Base-by-base conservation (phyloP, 2,329 filamentous ascomycete species). In the Aureobasidium sp. region DNA sequence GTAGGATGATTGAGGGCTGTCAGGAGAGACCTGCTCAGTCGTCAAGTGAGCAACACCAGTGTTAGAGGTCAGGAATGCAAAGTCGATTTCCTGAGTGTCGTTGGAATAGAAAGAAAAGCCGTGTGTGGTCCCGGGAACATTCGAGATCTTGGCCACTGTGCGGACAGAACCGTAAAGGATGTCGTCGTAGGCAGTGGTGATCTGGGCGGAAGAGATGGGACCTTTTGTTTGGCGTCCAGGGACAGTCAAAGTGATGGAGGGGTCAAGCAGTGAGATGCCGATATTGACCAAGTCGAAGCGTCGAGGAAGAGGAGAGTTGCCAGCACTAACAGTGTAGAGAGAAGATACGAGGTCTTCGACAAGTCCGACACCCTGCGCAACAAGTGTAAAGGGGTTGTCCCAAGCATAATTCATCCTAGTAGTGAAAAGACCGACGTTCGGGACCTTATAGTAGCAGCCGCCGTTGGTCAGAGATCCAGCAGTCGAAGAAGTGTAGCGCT, bases 81-180 rank as follows among this genome's bases (percentile, higher is more conserved):
- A 86, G 70, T 92, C 89, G 67, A 92, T 90, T 69, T 92, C 89
- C 70, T 89, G 86, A 1, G 87, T 88, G 72, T 92, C 85, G 72
- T 91, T 89, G 74, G 84, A 84, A 73, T 89, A 91, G 87, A 88
- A 92, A 73, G 91, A 91, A 75, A 92, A 91, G 9, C 88, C 88
- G 34, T 83, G 85, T 71, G 89, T 91, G 1, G 89, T 92, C 25
- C 88, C 88, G 2, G 78, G 75, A 9, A 82, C 76, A 42, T 74
- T 74, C 0, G 85, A 84, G 58, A 87, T 72, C 73, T 84, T 87
- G 76, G 90, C 86, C 41, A 82, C 82, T 1, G 84, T 83, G 20
- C 88, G 78, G 67, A 87, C 92, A 27, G 82, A 87, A 2, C 89
- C 89, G 70, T 84, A 88, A n/a, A 83, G 75, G 67, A 90, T 77